These are phyloP conservation scores for Amauroascus niger DNA, from an alignment of 2,329 filamentous ascomycete genomes.

Conservation along the genomic window DNA sequence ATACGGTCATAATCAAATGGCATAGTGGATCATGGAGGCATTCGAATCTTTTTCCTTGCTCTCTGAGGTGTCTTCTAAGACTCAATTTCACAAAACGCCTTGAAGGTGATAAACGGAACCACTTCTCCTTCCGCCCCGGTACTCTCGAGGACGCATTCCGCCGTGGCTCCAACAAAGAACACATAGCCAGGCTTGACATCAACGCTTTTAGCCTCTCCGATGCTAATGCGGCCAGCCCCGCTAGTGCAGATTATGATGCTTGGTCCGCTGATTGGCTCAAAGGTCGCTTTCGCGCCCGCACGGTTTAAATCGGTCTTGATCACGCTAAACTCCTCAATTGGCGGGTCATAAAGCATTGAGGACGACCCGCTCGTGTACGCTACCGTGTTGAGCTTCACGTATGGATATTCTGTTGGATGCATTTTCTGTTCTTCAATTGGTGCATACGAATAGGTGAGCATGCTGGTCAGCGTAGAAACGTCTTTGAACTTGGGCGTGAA, in stretches of 20 bases:
- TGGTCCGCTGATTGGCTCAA: constrained; percentile 76
- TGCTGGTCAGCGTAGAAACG: constrained; percentile 73
- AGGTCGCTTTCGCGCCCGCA: constrained; percentile 68
- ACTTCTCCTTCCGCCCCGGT: constrained; percentile 35
- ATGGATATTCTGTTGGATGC: constrained; percentile 73
- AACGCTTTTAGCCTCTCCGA: constrained; percentile 65
- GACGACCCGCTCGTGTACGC: constrained; percentile 71
- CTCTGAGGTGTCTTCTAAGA: not conserved
- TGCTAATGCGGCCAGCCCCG: constrained; percentile 72
- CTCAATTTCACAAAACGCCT: constrained; percentile 72
- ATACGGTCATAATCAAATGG: not conserved
- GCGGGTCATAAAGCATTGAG: constrained; percentile 76
- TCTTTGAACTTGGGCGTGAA: constrained; percentile 99
- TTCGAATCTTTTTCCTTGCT: not conserved
- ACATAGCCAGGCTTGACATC: constrained; percentile 64
- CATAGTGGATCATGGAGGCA: not conserved
- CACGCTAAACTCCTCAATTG: constrained; percentile 92
- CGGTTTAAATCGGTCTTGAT: constrained; percentile 65
- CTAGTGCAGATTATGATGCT: constrained; percentile 87
- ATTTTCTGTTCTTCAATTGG: constrained; percentile 95
- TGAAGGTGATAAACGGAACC: constrained; percentile 73
- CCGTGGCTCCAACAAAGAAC: constrained; percentile 79
- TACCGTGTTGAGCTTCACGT: constrained; percentile 67
- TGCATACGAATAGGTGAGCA: constrained; percentile 92
- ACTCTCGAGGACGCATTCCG: constrained; percentile 69